phyloP scores from a whole-genome alignment of 2,329 filamentous ascomycete genomes.

The Sporothrix pseudoabietina region DNA sequence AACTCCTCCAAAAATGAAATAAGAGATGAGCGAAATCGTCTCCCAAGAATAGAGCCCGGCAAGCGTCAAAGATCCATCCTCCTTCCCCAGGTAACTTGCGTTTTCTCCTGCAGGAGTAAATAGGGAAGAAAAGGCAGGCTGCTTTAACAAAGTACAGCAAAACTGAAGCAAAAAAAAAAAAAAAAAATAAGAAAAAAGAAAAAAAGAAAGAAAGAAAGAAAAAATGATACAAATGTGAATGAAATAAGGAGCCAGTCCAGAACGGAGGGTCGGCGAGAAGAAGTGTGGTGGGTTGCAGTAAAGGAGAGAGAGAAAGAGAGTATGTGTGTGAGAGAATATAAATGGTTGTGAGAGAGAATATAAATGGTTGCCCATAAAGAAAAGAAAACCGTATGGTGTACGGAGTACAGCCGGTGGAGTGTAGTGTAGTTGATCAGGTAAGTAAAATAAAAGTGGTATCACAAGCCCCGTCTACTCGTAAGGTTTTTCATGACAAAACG shows the following conservation, averaged over 20 bases:
- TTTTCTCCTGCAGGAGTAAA: background rate
- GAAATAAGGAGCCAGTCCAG: slow-evolving; percentile 25
- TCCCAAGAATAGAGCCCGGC: slow-evolving; percentile 11
- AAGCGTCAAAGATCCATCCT: background rate
- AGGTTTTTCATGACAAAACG: slow-evolving; percentile 19
- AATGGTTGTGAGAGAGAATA: background rate
- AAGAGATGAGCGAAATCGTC: background rate
- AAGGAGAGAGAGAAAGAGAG: slow-evolving; percentile 14
- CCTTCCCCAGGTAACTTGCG: background rate
- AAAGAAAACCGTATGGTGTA: background rate
- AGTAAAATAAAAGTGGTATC: slow-evolving; percentile 38
- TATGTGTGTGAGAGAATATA: background rate
- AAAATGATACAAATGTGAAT: slow-evolving; percentile 27
- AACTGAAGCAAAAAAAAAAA: too few relatives aligned
- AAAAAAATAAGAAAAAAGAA: too few relatives aligned
- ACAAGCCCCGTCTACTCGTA: slow-evolving; percentile 34
- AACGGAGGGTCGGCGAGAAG: slow-evolving; percentile 9
- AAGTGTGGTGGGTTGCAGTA: background rate
- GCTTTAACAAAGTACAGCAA: background rate
- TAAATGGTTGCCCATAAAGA: background rate
- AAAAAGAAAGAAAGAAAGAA: too few relatives aligned
- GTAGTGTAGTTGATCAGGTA: background rate
- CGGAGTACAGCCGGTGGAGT: slow-evolving; percentile 8
- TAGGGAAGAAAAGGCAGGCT: slow-evolving; percentile 1
- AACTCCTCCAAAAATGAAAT: background rate